Conservation (phyloP, 805 yeast species). For the Tetrapisispora namnaoensis region DNA sequence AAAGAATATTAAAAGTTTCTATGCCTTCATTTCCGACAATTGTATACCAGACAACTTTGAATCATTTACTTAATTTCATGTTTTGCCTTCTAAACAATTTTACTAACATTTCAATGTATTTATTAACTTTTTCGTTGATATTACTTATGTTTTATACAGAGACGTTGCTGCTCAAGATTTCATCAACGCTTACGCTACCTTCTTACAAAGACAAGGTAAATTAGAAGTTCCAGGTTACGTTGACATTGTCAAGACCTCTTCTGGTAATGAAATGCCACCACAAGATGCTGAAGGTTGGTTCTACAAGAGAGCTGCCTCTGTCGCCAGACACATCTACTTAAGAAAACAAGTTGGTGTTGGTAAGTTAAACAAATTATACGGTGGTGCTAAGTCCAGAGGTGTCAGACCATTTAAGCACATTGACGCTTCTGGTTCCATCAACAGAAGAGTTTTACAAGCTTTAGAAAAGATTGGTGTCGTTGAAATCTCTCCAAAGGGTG, state of each 20-base stretch:
- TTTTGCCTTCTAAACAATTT: not conserved
- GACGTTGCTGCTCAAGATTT: constrained; percentile 99
- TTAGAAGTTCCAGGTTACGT: constrained; percentile 99
- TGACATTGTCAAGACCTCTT: constrained; percentile 97
- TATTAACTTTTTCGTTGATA: not conserved
- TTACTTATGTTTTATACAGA: constrained; percentile 38
- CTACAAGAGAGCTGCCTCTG: constrained; percentile 99
- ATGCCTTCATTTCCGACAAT: too few relatives aligned
- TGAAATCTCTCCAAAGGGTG: constrained; percentile 95
- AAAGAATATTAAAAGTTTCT: too few relatives aligned
- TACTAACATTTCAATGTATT: constrained; percentile 22
- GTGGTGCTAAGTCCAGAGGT: constrained; percentile 99
- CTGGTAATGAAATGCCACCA: constrained; percentile 99
- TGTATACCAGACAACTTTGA: too few relatives aligned
- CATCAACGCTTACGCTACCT: constrained; percentile 98
- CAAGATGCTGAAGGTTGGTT: constrained; percentile 99
- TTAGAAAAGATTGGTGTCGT: constrained; percentile 96
- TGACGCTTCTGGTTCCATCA: constrained; percentile 98
- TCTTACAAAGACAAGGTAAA: constrained; percentile 99
- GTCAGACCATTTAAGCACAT: constrained; percentile 96
- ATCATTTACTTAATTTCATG: not conserved
- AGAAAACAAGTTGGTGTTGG: constrained; percentile 99
- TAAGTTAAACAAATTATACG: constrained; percentile 97
- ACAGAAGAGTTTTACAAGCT: constrained; percentile 97
- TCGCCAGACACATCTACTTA: constrained; percentile 99